A percentile compares a stretch with the other conserved stretches of the same genome.
Conservation (phyloP, 2,329 filamentous ascomycete genomes). For the Colletotrichum sp. region DNA sequence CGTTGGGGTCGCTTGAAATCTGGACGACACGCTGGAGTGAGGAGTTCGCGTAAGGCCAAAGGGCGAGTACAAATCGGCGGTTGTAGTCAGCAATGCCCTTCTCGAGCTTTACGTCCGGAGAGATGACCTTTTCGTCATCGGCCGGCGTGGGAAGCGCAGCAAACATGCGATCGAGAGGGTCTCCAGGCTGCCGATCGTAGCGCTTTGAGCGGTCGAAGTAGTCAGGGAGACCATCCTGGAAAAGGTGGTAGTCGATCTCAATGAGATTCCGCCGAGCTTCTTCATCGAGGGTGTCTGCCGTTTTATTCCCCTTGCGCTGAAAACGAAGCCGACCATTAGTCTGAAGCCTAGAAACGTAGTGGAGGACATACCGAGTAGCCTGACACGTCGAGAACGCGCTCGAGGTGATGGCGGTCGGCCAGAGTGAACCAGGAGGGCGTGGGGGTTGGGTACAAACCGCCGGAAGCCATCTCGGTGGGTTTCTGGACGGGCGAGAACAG, state of each 20-base stretch:
- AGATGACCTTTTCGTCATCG: not conserved
- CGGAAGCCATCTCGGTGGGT: not conserved
- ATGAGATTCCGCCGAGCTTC: not conserved
- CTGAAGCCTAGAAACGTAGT: not conserved
- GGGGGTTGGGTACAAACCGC: not conserved
- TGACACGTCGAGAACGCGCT: not conserved
- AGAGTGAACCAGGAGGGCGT: not conserved
- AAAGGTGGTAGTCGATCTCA: slow-evolving; percentile 11
- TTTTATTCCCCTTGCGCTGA: not conserved
- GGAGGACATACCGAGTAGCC: not conserved
- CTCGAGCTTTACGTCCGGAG: not conserved
- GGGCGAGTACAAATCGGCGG: not conserved
- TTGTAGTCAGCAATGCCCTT: not conserved
- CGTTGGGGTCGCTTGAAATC: not conserved
- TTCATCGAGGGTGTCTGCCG: not conserved
- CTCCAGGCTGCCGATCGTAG: slow-evolving; percentile 6
- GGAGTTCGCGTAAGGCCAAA: slow-evolving; percentile 22
- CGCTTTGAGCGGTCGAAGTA: slow-evolving; percentile 1
- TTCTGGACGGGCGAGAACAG: not conserved
- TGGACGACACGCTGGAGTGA: not conserved
- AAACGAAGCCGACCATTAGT: not conserved
- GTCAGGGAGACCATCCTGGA: slow-evolving; percentile 1
- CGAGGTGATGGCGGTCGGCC: not conserved
- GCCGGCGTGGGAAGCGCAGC: not conserved
- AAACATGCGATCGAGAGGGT: slow-evolving; percentile 12